Evolutionary conservation across 306 rosid genomes (phyloP).

Genomic region (Alnus rubra): DNA sequence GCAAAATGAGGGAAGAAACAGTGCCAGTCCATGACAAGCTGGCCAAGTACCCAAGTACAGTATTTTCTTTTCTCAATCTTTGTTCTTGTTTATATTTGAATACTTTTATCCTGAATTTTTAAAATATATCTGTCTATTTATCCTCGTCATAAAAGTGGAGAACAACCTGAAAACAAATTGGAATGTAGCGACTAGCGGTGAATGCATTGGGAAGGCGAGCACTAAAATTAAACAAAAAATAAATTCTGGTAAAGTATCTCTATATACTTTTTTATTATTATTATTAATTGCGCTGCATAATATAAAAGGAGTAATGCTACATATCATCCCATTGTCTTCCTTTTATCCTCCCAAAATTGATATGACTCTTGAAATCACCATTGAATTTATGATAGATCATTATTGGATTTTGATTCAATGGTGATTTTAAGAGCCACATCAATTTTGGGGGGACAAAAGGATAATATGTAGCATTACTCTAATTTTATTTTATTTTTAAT

Average conservation of each 20-base stretch:
- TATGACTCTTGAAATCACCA: too few relatives aligned
- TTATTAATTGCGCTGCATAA: too few relatives aligned
- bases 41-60: conserved; percentile 22
- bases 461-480: too few relatives aligned
- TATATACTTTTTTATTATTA: too few relatives aligned
- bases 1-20: conserved; percentile 7
- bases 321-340: too few relatives aligned
- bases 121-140: background rate
- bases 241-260: background rate
- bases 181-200: background rate
- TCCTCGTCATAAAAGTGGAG: background rate
- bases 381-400: too few relatives aligned
- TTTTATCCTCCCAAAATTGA: too few relatives aligned
- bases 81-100: background rate
- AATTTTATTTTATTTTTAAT: too few relatives aligned
- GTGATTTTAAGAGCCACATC: too few relatives aligned
- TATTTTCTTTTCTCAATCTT: background rate
- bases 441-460: too few relatives aligned
- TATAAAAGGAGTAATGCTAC: too few relatives aligned
- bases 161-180: background rate
- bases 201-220: background rate
- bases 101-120: background rate
- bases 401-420: too few relatives aligned
- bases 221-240: background rate
- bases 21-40: conserved; percentile 43